Evolutionary conservation across 345 rosid genomes (phyloP).

Genomic region (Salix purpurea): DNA sequence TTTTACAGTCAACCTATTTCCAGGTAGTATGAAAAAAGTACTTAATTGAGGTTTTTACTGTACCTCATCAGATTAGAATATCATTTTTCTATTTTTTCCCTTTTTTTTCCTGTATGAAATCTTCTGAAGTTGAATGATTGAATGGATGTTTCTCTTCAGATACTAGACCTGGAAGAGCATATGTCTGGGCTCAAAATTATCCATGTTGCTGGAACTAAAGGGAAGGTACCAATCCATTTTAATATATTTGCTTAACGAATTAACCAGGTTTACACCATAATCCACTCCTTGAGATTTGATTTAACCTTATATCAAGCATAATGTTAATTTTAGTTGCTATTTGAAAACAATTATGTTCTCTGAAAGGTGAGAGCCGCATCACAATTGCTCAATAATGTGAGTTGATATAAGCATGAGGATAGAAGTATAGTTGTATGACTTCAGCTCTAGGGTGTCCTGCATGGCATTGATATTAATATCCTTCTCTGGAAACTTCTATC

Average conservation of each 20-base stretch:
- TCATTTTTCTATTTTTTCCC: neutral
- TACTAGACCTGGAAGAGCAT: constrained; percentile 64
- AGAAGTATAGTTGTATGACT: neutral
- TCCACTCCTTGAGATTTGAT: neutral
- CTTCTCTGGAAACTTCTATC: neutral
- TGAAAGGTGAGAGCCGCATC: neutral
- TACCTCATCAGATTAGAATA: neutral
- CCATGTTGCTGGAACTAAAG: constrained; percentile 94
- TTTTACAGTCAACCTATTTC: neutral
- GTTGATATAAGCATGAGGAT: neutral
- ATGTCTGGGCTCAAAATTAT: constrained; percentile 56
- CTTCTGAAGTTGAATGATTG: neutral
- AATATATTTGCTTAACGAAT: neutral
- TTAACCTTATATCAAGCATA: neutral
- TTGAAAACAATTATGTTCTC: neutral
- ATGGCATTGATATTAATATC: neutral
- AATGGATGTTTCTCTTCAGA: constrained; percentile 35
- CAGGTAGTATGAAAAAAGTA: neutral
- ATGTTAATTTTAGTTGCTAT: neutral
- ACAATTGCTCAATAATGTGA: neutral
- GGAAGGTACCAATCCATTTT: constrained; percentile 51
- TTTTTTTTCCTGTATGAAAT: neutral
- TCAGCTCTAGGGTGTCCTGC: neutral
- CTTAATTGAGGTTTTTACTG: neutral
- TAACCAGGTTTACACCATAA: neutral